These are phyloP conservation scores for Paraglomus brasilianum DNA, from an alignment of 192 early-diverging fungal species.

Conservation along the genomic window DNA sequence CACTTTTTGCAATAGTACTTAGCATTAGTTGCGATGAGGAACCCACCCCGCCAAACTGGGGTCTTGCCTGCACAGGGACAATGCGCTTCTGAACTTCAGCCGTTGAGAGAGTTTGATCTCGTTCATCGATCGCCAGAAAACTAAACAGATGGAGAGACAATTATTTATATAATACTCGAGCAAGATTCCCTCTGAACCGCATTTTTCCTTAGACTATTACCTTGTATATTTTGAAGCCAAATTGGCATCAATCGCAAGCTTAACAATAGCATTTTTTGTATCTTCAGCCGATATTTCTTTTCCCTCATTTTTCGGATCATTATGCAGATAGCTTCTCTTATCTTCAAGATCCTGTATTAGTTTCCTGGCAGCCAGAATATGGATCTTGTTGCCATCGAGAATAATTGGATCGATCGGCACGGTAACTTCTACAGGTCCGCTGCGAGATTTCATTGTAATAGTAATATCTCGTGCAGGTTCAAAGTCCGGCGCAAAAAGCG, in stretches of 20 bases:
- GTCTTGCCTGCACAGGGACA: too few species aligned
- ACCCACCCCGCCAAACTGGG: too few species aligned
- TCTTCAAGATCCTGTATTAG: conserved; percentile 29
- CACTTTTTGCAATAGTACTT: too few species aligned
- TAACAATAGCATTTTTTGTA: neutral
- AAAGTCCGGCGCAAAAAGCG: neutral
- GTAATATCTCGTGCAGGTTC: conserved; percentile 10
- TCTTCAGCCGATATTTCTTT: neutral
- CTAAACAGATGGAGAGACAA: neutral
- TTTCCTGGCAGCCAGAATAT: conserved; percentile 26
- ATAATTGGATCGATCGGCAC: conserved; percentile 15
- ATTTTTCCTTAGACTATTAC: neutral
- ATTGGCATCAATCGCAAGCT: neutral
- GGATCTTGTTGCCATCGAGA: conserved; percentile 13
- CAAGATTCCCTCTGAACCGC: neutral
- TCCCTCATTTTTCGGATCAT: neutral
- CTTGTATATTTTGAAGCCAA: conserved; percentile 23
- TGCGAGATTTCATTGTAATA: neutral
- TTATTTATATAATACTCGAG: neutral
- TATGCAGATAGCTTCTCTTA: conserved; percentile 19
- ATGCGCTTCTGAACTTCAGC: too few species aligned
- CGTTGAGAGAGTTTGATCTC: too few species aligned
- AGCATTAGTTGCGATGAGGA: too few species aligned
- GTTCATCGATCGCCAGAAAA: conserved; percentile 21
- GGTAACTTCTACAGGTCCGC: conserved; percentile 10